Base-by-base conservation (phyloP, 192 early-diverging fungal genomes). In the Thamnidium elegans region DNA sequence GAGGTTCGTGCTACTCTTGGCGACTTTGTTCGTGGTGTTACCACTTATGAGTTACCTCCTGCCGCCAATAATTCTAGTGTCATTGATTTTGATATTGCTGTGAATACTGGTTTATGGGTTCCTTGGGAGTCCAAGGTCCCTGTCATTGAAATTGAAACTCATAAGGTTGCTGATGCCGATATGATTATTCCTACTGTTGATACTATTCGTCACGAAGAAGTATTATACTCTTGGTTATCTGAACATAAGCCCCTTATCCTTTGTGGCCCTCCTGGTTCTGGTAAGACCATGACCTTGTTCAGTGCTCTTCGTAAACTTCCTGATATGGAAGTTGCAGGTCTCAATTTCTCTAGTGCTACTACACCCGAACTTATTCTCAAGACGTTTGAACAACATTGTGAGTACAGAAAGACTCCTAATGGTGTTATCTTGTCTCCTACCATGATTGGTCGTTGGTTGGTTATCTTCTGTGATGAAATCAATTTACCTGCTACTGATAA, bases 381-480 rank as follows among this genome's bases (percentile, higher is more conserved):
- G 76, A 94, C 95, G 4, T 90, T 99, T 36, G 96, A 99, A 70
- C 95, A 98, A 75, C 87, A 99, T 79, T 98, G 96, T 77, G 96
- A 99, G 77, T 97, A 96, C 75, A 86, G 93, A 34, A 95, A 94
- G 78, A 97, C 95, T 39, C 90, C 97, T 17, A 87, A 85, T 54
- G 97, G 97, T 51, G 82, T 92, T 19, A 83, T 97, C 3, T 69
- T 98, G 64, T 84, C 92, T 1, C 98, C 98, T 21, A 74, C 83
- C 2, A 71, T 87, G 34, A 80, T 92, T 19, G 94, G 93, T 44
- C 85, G 92, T 26, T 98, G 96, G 96, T 84, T 99, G 21, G 96
- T 99, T 9, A 81, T 99, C 51, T 99, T 99, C 76, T 99, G 98
- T 75, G 98, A 99, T 73, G 98, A 99, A 84, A 95, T 99, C 76